Evolutionary conservation across 148 eudicot species (phyloP).

Genomic region (Vaccinium darrowii): DNA sequence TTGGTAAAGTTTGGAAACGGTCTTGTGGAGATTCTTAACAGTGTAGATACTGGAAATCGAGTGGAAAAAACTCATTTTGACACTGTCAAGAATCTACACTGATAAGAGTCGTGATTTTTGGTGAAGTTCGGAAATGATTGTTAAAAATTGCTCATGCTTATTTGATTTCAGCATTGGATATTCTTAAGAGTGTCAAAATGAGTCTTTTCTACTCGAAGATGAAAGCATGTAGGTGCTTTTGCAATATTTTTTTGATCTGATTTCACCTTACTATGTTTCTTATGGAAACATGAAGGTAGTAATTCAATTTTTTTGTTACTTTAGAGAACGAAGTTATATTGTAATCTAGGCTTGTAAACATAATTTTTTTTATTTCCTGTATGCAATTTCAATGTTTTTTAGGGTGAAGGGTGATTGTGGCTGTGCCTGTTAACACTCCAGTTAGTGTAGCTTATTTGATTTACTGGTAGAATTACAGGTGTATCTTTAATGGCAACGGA

Average conservation of each 20-base stretch:
- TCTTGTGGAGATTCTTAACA: too few relatives aligned
- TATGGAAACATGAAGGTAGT: background rate
- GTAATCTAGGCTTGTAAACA: background rate
- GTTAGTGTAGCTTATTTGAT: background rate
- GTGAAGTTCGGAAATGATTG: background rate
- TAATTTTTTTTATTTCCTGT: background rate
- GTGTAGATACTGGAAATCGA: too few relatives aligned
- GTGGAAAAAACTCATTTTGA: too few relatives aligned
- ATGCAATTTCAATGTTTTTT: background rate
- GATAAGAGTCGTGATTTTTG: background rate
- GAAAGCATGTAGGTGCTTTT: background rate
- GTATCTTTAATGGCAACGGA: conserved; percentile 92
- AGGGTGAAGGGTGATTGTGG: background rate
- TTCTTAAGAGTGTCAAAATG: background rate
- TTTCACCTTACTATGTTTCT: background rate
- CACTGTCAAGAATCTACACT: too few relatives aligned
- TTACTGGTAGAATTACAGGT: conserved; percentile 39
- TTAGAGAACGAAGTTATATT: background rate
- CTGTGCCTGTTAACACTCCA: background rate
- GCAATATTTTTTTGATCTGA: background rate
- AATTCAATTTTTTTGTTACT: too few relatives aligned
- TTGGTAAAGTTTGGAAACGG: too few relatives aligned
- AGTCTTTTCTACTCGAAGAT: background rate
- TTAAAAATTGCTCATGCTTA: background rate
- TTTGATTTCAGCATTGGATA: background rate